These are phyloP conservation scores for Lonicera japonica DNA, from an alignment of 129 eudicot genomes.

Conservation along the genomic window DNA sequence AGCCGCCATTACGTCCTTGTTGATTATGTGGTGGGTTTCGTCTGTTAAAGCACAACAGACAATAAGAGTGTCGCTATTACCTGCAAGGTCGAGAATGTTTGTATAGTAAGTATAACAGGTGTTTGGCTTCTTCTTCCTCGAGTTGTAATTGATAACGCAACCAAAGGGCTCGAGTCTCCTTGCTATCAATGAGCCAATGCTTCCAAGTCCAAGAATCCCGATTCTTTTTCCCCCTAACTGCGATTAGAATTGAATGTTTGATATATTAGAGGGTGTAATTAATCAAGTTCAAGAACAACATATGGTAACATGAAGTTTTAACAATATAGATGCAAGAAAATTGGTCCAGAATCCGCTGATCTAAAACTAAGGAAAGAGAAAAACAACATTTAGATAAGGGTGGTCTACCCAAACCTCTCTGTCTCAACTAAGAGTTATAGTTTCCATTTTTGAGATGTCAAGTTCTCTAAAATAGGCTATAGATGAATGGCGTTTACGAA, in stretches of 20 bases:
- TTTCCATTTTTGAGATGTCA: too few relatives aligned
- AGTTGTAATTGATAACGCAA: constrained; percentile 59
- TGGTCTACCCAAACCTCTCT: too few relatives aligned
- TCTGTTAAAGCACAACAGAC: constrained; percentile 59
- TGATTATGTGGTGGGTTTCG: constrained; percentile 56
- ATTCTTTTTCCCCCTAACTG: constrained; percentile 68
- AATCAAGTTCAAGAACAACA: too few relatives aligned
- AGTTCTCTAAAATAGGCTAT: too few relatives aligned
- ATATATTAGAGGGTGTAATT: background rate
- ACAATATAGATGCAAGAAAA: too few relatives aligned
- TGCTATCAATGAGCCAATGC: constrained; percentile 54
- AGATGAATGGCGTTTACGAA: too few relatives aligned
- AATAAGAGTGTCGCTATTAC: constrained; percentile 43
- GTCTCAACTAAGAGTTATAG: too few relatives aligned
- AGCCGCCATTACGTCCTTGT: constrained; percentile 46
- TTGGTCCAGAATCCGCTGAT: too few relatives aligned
- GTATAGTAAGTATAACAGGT: constrained; percentile 37
- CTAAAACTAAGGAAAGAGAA: too few relatives aligned
- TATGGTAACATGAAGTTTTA: too few relatives aligned
- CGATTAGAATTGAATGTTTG: background rate
- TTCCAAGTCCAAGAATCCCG: constrained; percentile 78
- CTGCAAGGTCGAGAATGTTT: constrained; percentile 40
- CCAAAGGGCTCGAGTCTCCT: constrained; percentile 61
- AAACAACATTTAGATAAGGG: too few relatives aligned
- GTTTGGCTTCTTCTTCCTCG: constrained; percentile 39